Evolutionary conservation across 805 yeast genomes (phyloP).

Genomic region (Metschnikowia koreensis): DNA sequence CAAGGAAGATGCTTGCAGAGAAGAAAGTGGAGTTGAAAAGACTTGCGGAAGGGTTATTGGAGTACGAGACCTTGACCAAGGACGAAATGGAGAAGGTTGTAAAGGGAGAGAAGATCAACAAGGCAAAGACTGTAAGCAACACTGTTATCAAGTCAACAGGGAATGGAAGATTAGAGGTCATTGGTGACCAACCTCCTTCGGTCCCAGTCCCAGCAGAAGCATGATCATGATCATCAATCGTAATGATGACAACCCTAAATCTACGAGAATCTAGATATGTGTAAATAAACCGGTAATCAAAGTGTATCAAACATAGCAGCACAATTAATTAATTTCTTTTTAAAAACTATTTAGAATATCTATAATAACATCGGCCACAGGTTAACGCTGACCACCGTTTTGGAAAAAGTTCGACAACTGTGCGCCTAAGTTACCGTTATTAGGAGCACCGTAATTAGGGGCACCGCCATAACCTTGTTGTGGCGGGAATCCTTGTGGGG

Average conservation of each 20-base stretch:
- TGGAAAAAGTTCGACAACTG: constrained; percentile 40
- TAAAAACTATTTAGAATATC: neutral
- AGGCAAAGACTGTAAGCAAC: constrained; percentile 68
- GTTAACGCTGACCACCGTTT: constrained; percentile 16
- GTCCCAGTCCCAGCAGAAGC: constrained; percentile 18
- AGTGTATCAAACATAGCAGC: neutral
- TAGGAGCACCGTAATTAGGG: constrained; percentile 14
- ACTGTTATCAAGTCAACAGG: constrained; percentile 47
- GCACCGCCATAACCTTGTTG: constrained; percentile 13
- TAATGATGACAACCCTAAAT: neutral
- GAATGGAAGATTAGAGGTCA: constrained; percentile 20
- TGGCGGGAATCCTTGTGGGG: constrained; percentile 12
- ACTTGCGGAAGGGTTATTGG: constrained; percentile 88
- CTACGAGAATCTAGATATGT: constrained; percentile 1
- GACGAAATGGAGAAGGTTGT: constrained; percentile 88
- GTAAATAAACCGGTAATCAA: neutral
- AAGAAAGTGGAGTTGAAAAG: constrained; percentile 72
- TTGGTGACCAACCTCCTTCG: constrained; percentile 15
- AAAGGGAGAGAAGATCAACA: constrained; percentile 70
- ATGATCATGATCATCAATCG: constrained; percentile 10
- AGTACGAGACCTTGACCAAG: constrained; percentile 90
- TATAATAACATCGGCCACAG: neutral
- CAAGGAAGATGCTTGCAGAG: constrained; percentile 62
- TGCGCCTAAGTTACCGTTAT: constrained; percentile 35
- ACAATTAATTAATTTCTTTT: neutral